These are phyloP conservation scores for Stemphylium beticola DNA, from an alignment of 2,329 filamentous ascomycete species.

Conservation along the genomic window DNA sequence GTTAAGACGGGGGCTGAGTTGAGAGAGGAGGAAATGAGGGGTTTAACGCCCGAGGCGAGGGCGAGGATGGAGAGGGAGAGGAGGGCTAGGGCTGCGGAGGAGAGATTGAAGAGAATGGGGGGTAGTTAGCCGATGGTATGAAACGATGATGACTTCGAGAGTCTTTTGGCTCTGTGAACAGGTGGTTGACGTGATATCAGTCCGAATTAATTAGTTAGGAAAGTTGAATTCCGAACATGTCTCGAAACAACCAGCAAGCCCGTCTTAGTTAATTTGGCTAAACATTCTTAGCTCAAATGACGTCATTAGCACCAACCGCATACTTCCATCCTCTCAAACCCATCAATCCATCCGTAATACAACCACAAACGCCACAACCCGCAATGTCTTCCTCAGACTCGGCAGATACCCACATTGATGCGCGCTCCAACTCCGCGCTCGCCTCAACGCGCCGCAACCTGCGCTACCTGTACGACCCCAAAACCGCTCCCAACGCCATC, in stretches of 20 bases:
- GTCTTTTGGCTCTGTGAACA: no score
- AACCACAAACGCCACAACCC: no score
- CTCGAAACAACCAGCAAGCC: no score
- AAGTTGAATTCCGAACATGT: no score
- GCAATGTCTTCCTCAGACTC: slow-evolving; percentile 5
- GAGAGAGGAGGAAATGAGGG: slow-evolving; percentile 81
- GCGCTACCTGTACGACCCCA: slow-evolving; percentile 48
- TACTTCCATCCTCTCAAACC: no score
- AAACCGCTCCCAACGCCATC: slow-evolving; percentile 32
- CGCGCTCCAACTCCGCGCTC: slow-evolving; percentile 34
- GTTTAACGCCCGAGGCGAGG: slow-evolving; percentile 86
- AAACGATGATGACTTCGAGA: no score
- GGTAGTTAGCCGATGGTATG: background rate
- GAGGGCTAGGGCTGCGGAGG: slow-evolving; percentile 89
- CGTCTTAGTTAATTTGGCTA: no score
- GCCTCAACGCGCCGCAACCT: slow-evolving; percentile 39
- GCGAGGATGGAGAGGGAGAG: slow-evolving; percentile 84
- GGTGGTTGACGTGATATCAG: no score
- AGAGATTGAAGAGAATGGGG: slow-evolving; percentile 69
- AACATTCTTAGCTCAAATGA: no score
- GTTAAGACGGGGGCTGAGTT: slow-evolving; percentile 80
- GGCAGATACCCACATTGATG: slow-evolving; percentile 24
- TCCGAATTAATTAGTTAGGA: no score
- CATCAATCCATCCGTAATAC: no score
- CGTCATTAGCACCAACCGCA: no score